A percentile compares a stretch with the other conserved stretches of the same genome.
Conservation (phyloP, 345 rosid species). For the Linum tenue region DNA sequence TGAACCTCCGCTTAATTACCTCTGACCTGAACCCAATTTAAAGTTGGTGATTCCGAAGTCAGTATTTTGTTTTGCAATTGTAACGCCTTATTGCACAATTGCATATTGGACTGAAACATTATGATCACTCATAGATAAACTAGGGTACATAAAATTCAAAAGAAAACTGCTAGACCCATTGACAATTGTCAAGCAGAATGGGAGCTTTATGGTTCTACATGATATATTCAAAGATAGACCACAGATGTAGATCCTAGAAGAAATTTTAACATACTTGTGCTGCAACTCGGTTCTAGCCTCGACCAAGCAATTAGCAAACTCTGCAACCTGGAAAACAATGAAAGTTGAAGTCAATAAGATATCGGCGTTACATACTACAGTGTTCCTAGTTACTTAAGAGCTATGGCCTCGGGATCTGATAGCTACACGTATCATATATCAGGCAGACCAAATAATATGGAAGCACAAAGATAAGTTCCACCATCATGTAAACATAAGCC, state of each 20-base stretch:
- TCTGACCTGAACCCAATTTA: slow-evolving; percentile 38
- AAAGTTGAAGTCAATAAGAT: too few species aligned
- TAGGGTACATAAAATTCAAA: too few species aligned
- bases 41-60: neutral
- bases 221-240: neutral
- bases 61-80: neutral
- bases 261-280: slow-evolving; percentile 51
- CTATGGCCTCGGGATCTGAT: neutral
- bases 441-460: neutral
- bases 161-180: neutral
- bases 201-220: neutral
- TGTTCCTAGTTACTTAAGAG: too few species aligned
- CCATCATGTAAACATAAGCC: neutral
- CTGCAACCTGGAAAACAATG: slow-evolving; percentile 54
- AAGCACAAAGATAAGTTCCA: neutral
- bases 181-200: neutral
- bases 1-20: slow-evolving; percentile 68
- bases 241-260: slow-evolving; percentile 1
- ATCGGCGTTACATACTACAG: too few species aligned
- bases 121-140: neutral
- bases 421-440: neutral
- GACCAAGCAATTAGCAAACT: slow-evolving; percentile 74
- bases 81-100: neutral
- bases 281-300: slow-evolving; percentile 70
- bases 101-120: neutral